These are phyloP conservation scores for Paradendryphiella salina DNA, from an alignment of 2,329 filamentous ascomycete species.

Conservation along the genomic window DNA sequence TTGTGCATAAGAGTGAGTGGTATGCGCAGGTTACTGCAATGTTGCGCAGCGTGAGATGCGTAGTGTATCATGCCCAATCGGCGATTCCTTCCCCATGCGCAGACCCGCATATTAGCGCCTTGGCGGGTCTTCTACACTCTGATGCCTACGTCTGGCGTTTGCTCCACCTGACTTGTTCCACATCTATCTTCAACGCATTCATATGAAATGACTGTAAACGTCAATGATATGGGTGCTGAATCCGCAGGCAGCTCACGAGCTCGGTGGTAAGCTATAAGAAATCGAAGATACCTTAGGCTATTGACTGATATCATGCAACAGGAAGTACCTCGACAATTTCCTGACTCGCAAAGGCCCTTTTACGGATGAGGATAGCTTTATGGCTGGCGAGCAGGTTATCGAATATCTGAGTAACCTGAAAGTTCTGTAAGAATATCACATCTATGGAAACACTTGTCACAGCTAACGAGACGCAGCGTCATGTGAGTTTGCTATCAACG, in stretches of 20 bases:
- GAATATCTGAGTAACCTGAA: constrained; percentile 43
- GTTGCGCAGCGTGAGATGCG: constrained; percentile 1
- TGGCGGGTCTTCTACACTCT: constrained; percentile 21
- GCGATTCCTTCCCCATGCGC: constrained; percentile 26
- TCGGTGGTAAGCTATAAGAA: constrained; percentile 49
- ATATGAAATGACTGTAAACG: constrained; percentile 32
- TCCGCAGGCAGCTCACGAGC: constrained; percentile 36
- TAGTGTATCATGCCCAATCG: constrained; percentile 16
- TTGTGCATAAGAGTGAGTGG: not conserved
- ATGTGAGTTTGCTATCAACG: constrained; percentile 39
- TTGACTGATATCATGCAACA: constrained; percentile 47
- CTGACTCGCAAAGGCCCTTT: constrained; percentile 78
- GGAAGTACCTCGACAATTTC: constrained; percentile 83
- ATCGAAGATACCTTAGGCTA: not conserved
- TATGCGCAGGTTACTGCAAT: not conserved
- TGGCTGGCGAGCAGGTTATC: constrained; percentile 57
- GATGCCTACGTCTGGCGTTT: constrained; percentile 32
- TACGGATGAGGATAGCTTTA: constrained; percentile 63
- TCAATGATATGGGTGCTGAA: constrained; percentile 15
- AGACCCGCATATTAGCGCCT: constrained; percentile 28
- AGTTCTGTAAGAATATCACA: constrained; percentile 64
- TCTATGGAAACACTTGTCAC: not conserved
- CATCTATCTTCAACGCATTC: constrained; percentile 8
- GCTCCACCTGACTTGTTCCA: constrained; percentile 16
- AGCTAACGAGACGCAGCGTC: constrained; percentile 39